A percentile compares a stretch with the other conserved stretches of the same genome.
Evolutionary conservation across 257 asterid species (phyloP).

Genomic region (Salvia splendens): DNA sequence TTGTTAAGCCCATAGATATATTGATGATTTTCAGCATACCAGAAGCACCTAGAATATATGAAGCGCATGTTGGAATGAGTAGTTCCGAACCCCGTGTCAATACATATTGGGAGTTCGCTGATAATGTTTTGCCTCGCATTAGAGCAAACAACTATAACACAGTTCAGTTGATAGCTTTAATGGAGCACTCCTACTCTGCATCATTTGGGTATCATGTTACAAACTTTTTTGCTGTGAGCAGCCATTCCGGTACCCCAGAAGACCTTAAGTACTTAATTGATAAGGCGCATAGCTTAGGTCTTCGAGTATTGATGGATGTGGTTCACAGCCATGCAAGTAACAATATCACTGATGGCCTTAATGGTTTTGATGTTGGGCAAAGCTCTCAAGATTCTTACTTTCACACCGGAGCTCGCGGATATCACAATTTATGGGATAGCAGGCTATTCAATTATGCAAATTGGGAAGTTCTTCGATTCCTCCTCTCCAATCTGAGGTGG

Average conservation of each 20-base stretch:
- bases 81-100: constrained; percentile 74
- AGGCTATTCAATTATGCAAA: constrained; percentile 83
- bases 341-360: constrained; percentile 83
- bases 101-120: constrained; percentile 88
- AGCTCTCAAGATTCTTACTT: constrained; percentile 92
- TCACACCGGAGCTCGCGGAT: constrained; percentile 83
- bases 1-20: constrained; percentile 31
- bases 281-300: constrained; percentile 92
- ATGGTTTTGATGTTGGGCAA: constrained; percentile 92
- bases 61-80: constrained; percentile 99
- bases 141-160: constrained; percentile 81
- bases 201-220: constrained; percentile 96
- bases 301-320: constrained; percentile 83
- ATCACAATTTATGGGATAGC: constrained; percentile 93
- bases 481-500: constrained; percentile 93
- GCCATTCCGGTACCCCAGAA: constrained; percentile 94
- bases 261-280: constrained; percentile 94
- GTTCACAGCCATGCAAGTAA: constrained; percentile 97
- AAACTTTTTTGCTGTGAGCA: constrained; percentile 84
- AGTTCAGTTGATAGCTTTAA: constrained; percentile 91
- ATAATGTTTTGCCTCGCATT: constrained; percentile 82
- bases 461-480: constrained; percentile 98
- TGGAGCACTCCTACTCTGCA: constrained; percentile 94
- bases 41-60: constrained; percentile 80
- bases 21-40: constrained; percentile 35